Evolutionary conservation across 2,329 filamentous ascomycete genomes (phyloP), one percentile per base, ranked within the genome.

Genomic region (Monilinia fructicola): DNA sequence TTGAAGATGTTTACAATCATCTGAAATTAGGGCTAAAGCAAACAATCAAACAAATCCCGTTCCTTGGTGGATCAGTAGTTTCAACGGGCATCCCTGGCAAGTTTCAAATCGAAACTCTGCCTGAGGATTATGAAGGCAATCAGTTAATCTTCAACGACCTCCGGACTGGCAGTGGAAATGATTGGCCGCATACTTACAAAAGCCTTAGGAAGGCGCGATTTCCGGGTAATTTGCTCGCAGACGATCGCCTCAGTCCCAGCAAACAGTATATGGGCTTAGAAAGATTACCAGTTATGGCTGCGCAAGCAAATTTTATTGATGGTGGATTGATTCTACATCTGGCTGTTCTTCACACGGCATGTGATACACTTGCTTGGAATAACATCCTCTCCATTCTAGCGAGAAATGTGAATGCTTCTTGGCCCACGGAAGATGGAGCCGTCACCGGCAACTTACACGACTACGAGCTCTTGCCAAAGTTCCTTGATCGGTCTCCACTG

Each of bases 271-370:
- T 56, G 53, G 28, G 40, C n/a, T 14, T 9, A 28, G 52, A 58
- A 50, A 64, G 14, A 23, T 7, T 46, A 7, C 62, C 62, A 6
- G 62, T 58, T 26, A 58, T 64, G 42, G 62, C 40, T 46, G 42
- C 28, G 12, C 62, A 64, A 10, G 53, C 62, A 56, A 58, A 48
- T 26, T 64, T 58, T 21, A 64, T 64, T 35, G 52, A 64, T 35
- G 52, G 62, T 31, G 62, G 62, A 56, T 64, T 64, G 26, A 58
- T 64, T 18, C 53, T 64, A 48, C 40, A 64, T 64, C 12, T 58
- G n/a, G n/a, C 52, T n/a, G 52, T 64, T 28, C 53, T 64, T 16
- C 52, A 64, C 14, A 56, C 62, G 11, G 62, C 53, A 18, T 64
- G 40, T 64, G 53, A 64, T 48, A n/a, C 23, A 38, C 40, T 64